Evolutionary conservation across 2,329 filamentous ascomycete genomes (phyloP), one percentile per base, ranked within the genome.

Genomic region (Diplodia scrobiculata): DNA sequence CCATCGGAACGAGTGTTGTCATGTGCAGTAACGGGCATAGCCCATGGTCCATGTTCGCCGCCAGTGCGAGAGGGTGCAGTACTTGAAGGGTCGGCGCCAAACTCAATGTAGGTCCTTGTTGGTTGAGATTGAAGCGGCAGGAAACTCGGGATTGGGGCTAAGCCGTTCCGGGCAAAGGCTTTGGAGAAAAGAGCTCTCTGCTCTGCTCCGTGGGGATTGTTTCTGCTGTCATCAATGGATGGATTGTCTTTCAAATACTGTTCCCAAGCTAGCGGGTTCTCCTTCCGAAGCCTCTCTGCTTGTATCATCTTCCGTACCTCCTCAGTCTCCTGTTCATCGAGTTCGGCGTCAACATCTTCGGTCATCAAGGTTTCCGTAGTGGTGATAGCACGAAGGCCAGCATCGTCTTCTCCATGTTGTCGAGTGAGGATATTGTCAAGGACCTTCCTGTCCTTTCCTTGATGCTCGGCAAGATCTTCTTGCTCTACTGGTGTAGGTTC

Each of bases 321-420:
- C 51, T 77, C 79, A 10, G 81, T 74, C 68, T 92, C 89, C 62
- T 89, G 86, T 0, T 81, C 79, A 0, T 86, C 87, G 25, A 93
- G 75, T 13, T 82, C 82, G 59, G 87, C 86, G 11, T 84, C 78
- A 66, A 52, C 3, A 11, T 66, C 88, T 69, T 92, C 88, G 69
- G 86, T 83, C 69, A 90, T 87, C 69, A 92, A 91, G 0, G 88
- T 89, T 70, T 94, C 89, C 0, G 88, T 90, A 47, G 88, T 84
- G 2, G 85, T 82, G 66, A 94, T 87, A 1, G 79, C 79, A 13
- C 81, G 77, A 55, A 91, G 84, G 9, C 77, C 76, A 11, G 73
- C 67, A 11, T 75, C 71, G 6, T 77, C 68, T 54, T 78, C 77
- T 4, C 72, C 59, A 5, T 84, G 75, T 2, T 87, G 72, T 9